Percentiles rank a stretch among this genome's conserved stretches.
Conservation (phyloP, 495 filamentous ascomycete genomes). For the Tuber melanosporum region DNA sequence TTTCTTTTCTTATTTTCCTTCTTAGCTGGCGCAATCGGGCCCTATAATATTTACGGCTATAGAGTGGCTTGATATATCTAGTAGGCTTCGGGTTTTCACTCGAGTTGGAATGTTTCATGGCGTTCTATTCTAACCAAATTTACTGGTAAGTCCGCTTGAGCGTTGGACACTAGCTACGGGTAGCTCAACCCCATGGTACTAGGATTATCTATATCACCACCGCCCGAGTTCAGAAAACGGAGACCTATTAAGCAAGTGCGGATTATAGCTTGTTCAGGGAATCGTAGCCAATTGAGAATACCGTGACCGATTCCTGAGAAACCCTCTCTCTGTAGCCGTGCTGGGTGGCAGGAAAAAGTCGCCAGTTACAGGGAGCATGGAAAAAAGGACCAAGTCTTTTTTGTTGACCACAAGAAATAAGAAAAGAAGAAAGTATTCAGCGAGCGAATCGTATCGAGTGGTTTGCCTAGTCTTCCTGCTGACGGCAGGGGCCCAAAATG, state of each 20-base stretch:
- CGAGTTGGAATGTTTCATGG: neutral
- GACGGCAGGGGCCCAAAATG: neutral
- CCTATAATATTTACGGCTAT: neutral
- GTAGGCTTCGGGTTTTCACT: neutral
- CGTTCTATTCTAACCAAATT: neutral
- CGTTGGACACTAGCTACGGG: neutral
- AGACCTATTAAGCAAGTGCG: neutral
- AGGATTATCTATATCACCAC: neutral
- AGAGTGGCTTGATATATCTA: neutral
- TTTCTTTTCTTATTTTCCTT: conserved; percentile 3
- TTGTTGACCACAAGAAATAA: neutral
- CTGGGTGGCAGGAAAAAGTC: neutral
- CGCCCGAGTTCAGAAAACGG: neutral
- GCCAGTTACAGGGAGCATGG: neutral
- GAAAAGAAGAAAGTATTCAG: neutral
- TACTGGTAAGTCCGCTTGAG: neutral
- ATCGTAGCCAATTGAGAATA: neutral
- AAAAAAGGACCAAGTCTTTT: neutral
- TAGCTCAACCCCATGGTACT: neutral
- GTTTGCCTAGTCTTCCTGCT: neutral
- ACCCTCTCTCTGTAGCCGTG: neutral
- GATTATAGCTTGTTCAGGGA: neutral
- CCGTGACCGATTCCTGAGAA: neutral
- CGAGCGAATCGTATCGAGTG: neutral
- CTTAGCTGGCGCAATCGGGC: neutral